phyloP scores from a whole-genome alignment of 2,329 filamentous ascomycete genomes.

The Plenodomus tracheiphilus region DNA sequence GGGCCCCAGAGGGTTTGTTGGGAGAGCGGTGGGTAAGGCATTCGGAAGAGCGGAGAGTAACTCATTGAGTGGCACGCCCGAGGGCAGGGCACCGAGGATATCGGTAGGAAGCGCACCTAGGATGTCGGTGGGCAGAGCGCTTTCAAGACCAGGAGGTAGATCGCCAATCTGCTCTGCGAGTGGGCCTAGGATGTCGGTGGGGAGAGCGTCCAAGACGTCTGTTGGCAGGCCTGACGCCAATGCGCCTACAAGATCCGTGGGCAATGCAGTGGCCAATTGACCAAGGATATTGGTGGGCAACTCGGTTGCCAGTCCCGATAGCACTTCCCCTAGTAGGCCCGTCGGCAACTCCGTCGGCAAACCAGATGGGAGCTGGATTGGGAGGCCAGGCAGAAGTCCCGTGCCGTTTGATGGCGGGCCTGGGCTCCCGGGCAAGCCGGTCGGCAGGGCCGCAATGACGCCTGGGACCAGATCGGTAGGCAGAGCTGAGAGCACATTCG shows the following conservation, averaged over 20 bases:
- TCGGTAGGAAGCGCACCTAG: background rate
- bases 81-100: background rate
- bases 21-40: background rate
- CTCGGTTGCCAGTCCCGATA: background rate
- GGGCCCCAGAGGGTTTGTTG: background rate
- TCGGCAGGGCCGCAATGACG: background rate
- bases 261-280: background rate
- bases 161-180: background rate
- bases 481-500: background rate
- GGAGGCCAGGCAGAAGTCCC: background rate
- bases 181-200: background rate
- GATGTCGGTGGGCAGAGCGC: background rate
- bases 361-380: too few relatives aligned
- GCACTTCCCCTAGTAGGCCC: too few relatives aligned
- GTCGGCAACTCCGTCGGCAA: too few relatives aligned
- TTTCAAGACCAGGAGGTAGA: background rate
- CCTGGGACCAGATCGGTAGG: background rate
- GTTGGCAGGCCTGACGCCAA: background rate
- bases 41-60: background rate
- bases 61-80: background rate
- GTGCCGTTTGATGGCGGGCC: background rate
- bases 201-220: background rate
- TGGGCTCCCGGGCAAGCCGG: too few relatives aligned
- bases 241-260: background rate
- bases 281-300: background rate